phyloP scores from a whole-genome alignment of 2,329 filamentous ascomycete genomes.

The Ascochyta viciae-villosae region DNA sequence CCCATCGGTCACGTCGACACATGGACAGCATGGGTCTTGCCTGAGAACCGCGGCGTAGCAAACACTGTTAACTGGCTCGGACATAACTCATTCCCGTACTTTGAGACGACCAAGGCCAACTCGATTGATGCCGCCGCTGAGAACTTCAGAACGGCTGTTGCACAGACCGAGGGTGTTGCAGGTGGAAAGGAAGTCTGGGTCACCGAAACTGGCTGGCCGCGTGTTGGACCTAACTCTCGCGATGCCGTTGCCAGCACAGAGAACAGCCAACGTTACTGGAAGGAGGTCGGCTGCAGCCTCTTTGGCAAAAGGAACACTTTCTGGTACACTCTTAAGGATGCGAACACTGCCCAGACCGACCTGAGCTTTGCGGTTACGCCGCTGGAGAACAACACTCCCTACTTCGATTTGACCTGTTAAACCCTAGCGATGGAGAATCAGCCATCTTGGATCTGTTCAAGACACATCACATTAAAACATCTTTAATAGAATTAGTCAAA shows the following conservation, averaged over 20 bases:
- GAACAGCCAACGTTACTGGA: constrained; percentile 38
- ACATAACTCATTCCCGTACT: constrained; percentile 87
- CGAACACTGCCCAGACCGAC: constrained; percentile 53
- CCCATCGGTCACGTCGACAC: constrained; percentile 86
- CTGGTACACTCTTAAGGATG: constrained; percentile 44
- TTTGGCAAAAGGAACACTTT: constrained; percentile 37
- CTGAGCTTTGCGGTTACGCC: constrained; percentile 62
- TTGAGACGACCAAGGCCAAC: constrained; percentile 66
- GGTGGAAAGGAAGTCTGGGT: constrained; percentile 78
- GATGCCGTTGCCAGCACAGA: constrained; percentile 33
- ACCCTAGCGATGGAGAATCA: neutral
- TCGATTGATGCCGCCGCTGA: constrained; percentile 66
- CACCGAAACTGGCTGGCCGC: constrained; percentile 85
- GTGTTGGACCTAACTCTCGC: constrained; percentile 31
- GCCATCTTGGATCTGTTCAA: too few relatives aligned
- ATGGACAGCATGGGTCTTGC: constrained; percentile 74
- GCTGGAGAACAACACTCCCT: constrained; percentile 58
- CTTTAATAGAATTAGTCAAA: too few relatives aligned
- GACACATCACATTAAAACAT: too few relatives aligned
- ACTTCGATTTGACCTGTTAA: constrained; percentile 61
- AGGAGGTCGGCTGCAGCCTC: constrained; percentile 37
- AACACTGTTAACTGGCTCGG: constrained; percentile 78
- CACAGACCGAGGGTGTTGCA: constrained; percentile 64
- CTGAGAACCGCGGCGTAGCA: constrained; percentile 72
- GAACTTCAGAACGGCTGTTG: constrained; percentile 72